Evolutionary conservation across 2,329 filamentous ascomycete species (phyloP).

Genomic region (Elsinoe necatrix): DNA sequence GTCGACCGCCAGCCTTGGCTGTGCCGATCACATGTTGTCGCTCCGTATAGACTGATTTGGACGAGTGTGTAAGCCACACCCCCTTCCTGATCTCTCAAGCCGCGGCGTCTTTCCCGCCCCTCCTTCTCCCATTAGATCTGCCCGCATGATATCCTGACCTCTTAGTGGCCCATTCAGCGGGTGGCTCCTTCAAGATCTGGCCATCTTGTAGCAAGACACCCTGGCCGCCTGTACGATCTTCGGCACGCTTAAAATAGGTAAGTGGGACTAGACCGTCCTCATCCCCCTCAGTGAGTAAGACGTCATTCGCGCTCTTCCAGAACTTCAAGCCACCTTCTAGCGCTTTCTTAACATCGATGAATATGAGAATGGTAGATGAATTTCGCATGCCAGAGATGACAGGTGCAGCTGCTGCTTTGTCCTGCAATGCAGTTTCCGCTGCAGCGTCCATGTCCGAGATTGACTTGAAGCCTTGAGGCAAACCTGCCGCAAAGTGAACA

Average conservation of each 20-base stretch:
- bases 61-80: neutral
- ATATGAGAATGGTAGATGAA: constrained; percentile 58
- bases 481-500: constrained; percentile 76
- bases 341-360: constrained; percentile 69
- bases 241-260: constrained; percentile 64
- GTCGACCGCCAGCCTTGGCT: neutral
- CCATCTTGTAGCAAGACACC: constrained; percentile 66
- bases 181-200: constrained; percentile 57
- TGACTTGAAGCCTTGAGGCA: constrained; percentile 44
- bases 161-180: constrained; percentile 43
- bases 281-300: constrained; percentile 41
- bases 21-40: neutral
- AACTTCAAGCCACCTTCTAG: constrained; percentile 62
- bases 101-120: neutral
- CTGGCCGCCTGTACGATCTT: constrained; percentile 50
- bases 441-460: constrained; percentile 26
- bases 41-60: neutral
- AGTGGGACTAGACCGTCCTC: constrained; percentile 55
- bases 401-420: constrained; percentile 44
- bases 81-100: neutral
- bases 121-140: constrained; percentile 22
- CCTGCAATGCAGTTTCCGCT: constrained; percentile 19
- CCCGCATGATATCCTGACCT: constrained; percentile 31
- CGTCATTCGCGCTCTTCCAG: constrained; percentile 45
- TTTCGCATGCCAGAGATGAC: constrained; percentile 46